Conservation (phyloP, 1,139 yeast species). For the Schizosaccharomyces versatilis region DNA sequence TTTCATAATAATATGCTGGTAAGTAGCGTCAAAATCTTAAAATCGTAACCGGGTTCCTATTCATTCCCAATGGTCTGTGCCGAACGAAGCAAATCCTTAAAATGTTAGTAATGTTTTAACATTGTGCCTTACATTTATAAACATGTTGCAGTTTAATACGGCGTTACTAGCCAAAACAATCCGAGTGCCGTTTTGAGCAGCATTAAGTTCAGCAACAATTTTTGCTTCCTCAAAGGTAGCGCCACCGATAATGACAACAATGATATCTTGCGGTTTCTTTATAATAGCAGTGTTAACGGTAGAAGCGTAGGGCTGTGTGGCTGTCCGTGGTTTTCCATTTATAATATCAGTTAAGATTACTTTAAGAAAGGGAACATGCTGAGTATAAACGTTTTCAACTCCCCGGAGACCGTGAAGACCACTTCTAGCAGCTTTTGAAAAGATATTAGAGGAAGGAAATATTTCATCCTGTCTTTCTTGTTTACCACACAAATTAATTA, state of each 20-base stretch:
- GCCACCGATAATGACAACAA: constrained; percentile 74
- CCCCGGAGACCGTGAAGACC: constrained; percentile 26
- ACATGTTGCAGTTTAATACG: constrained; percentile 36
- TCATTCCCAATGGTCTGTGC: background rate
- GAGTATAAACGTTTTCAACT: constrained; percentile 39
- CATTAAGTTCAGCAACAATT: constrained; percentile 24
- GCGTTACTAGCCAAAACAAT: constrained; percentile 60
- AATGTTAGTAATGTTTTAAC: background rate
- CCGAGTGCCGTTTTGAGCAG: constrained; percentile 28
- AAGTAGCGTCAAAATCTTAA: too few species aligned
- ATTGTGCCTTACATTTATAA: constrained; percentile 21
- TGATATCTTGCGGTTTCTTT: constrained; percentile 44
- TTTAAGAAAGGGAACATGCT: constrained; percentile 57
- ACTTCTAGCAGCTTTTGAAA: constrained; percentile 23
- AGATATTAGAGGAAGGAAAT: constrained; percentile 14
- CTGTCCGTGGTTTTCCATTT: constrained; percentile 28
- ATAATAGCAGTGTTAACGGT: background rate
- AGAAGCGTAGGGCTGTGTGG: constrained; percentile 26
- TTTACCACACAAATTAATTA: background rate
- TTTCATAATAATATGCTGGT: too few species aligned
- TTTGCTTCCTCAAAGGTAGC: constrained; percentile 83
- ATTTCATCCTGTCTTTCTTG: background rate
- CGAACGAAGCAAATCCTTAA: background rate
- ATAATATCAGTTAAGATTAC: constrained; percentile 28
- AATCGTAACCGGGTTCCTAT: too few species aligned